Evolutionary conservation across 495 filamentous ascomycete species (phyloP).

Genomic region (Trichocladium uniseriatum): DNA sequence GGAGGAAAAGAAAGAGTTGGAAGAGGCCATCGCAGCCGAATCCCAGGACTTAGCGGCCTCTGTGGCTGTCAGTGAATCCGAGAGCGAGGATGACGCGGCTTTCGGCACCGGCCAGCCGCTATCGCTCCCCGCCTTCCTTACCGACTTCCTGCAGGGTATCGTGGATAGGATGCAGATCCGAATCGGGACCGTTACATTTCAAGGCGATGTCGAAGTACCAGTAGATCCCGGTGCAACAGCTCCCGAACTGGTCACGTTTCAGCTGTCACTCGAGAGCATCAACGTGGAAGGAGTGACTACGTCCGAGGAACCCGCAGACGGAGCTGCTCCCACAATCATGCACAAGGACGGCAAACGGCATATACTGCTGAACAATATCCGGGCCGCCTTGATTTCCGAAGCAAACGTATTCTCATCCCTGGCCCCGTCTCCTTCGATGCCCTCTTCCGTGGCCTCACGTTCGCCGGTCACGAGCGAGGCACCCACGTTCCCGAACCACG

Average conservation of each 20-base stretch:
- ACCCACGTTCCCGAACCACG: conserved; percentile 8
- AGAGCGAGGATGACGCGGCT: conserved; percentile 54
- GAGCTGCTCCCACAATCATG: conserved; percentile 16
- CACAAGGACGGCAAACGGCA: conserved; percentile 55
- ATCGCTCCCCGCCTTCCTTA: conserved; percentile 71
- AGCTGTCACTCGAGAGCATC: conserved; percentile 56
- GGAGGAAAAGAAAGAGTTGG: conserved; percentile 64
- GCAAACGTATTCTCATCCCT: conserved; percentile 62
- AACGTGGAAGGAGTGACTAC: conserved; percentile 56
- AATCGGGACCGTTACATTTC: conserved; percentile 49
- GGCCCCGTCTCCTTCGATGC: conserved; percentile 49
- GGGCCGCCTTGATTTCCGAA: conserved; percentile 60
- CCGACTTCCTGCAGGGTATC: conserved; percentile 74
- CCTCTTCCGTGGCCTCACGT: conserved; percentile 49
- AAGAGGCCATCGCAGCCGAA: conserved; percentile 62
- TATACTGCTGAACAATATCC: conserved; percentile 53
- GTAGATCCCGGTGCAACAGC: conserved; percentile 46
- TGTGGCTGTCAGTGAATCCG: conserved; percentile 46
- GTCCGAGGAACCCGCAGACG: conserved; percentile 21
- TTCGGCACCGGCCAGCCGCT: conserved; percentile 65
- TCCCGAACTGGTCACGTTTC: conserved; percentile 49
- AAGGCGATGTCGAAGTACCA: conserved; percentile 54
- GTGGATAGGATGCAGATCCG: conserved; percentile 66
- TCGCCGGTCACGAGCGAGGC: conserved; percentile 26
- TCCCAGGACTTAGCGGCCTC: conserved; percentile 55